Conservation (phyloP, 2,329 filamentous ascomycete genomes). For the Hypocreales sp. region DNA sequence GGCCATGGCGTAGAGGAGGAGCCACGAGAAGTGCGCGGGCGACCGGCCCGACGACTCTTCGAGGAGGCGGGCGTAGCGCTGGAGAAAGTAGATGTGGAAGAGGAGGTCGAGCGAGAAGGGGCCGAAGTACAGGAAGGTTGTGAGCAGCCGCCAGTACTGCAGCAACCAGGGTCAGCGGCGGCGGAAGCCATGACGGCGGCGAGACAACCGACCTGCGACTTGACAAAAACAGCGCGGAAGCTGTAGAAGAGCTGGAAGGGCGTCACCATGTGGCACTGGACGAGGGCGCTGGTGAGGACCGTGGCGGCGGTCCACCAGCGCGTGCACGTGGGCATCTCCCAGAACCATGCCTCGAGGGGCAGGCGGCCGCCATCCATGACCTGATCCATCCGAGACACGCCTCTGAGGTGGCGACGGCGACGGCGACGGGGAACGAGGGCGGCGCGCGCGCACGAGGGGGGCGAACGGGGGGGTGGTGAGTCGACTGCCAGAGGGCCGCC, state of each 20-base stretch:
- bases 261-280: conserved; percentile 84
- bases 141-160: conserved; percentile 92
- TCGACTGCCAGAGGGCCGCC: no score
- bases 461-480: no score
- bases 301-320: conserved; percentile 95
- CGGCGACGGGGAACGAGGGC: no score
- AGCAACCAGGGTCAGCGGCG: conserved; percentile 2
- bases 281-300: conserved; percentile 70
- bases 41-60: conserved; percentile 90
- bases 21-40: conserved; percentile 88
- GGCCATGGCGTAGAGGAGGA: conserved; percentile 71
- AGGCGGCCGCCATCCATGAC: conserved; percentile 48
- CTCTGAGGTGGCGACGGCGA: no score
- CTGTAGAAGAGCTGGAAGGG: conserved; percentile 97
- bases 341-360: conserved; percentile 94
- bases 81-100: conserved; percentile 97
- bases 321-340: conserved; percentile 94
- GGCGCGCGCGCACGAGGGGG: no score
- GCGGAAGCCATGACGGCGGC: neutral
- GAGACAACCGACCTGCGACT: conserved; percentile 77
- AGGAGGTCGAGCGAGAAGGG: conserved; percentile 85
- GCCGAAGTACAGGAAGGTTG: conserved; percentile 95
- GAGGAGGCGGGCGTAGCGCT: conserved; percentile 86
- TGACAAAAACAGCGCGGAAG: conserved; percentile 78
- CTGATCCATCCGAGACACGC: conserved; percentile 45